Percentiles rank a stretch among this genome's conserved stretches.
phyloP scores from a whole-genome alignment of 2,329 filamentous ascomycete genomes.

The Drechslera avenae region DNA sequence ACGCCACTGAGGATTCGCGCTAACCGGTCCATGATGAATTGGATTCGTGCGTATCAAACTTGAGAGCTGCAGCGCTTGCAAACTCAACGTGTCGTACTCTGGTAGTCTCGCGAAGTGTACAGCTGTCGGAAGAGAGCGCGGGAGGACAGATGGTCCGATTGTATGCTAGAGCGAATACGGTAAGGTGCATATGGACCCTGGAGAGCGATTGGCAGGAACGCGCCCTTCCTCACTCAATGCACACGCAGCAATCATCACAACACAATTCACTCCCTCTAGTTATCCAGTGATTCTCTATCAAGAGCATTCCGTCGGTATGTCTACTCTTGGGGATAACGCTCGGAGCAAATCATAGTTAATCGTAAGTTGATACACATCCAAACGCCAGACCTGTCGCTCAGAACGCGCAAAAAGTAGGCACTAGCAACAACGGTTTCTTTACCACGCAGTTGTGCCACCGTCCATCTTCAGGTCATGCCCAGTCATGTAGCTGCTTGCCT shows the following conservation, averaged over 20 bases:
- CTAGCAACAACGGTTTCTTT: neutral
- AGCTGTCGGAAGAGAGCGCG: slow-evolving; percentile 27
- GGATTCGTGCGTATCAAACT: slow-evolving; percentile 17
- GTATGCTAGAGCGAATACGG: slow-evolving; percentile 17
- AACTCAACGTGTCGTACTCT: slow-evolving; percentile 18
- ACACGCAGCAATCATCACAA: neutral
- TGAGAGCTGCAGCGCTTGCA: slow-evolving; percentile 17
- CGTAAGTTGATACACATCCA: neutral
- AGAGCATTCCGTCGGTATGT: too few relatives aligned
- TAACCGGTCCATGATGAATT: slow-evolving; percentile 44
- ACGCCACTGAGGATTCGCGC: slow-evolving; percentile 39
- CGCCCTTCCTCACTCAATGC: neutral
- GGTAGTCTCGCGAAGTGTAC: slow-evolving; percentile 29
- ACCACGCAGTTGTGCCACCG: slow-evolving; percentile 45
- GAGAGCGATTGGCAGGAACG: neutral
- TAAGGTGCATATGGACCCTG: slow-evolving; percentile 19
- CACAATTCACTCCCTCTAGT: too few relatives aligned
- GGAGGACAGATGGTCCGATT: slow-evolving; percentile 44
- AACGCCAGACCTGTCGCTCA: slow-evolving; percentile 2
- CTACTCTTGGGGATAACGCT: neutral
- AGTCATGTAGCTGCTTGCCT: slow-evolving; percentile 47
- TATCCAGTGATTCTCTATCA: too few relatives aligned
- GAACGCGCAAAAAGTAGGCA: neutral
- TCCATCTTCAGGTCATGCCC: slow-evolving; percentile 43
- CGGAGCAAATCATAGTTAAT: neutral